Evolutionary conservation across 2,329 filamentous ascomycete genomes (phyloP), one percentile per base, ranked within the genome.

Genomic region (Mariannaea sp.): DNA sequence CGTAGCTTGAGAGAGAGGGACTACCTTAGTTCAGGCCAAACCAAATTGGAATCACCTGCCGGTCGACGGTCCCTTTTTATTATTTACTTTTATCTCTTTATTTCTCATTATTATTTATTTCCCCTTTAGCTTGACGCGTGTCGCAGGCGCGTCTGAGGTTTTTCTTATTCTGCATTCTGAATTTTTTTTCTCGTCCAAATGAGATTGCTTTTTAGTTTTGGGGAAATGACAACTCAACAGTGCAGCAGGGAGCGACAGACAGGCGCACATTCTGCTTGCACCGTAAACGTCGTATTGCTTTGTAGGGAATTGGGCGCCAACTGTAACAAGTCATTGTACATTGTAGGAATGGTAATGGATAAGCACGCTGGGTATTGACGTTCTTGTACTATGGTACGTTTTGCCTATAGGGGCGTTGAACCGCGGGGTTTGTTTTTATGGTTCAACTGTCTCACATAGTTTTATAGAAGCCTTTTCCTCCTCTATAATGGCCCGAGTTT

Each of bases 341-440:
- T 32, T 17, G 17, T 10, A 24, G 27, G 9, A 49, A 35, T 26
- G 27, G 20, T 27, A 40, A 36, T 41, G 27, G 20, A 26, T 41
- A 27, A 12, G 26, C 26, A 27, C 26, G 26, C n/a, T n/a, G n/a
- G n/a, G n/a, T n/a, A n/a, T n/a, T n/a, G n/a, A n/a, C n/a, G n/a
- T n/a, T n/a, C n/a, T n/a, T n/a, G n/a, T n/a, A n/a, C n/a, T n/a
- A n/a, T n/a, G n/a, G n/a, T n/a, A n/a, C n/a, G n/a, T n/a, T n/a
- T n/a, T n/a, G n/a, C n/a, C n/a, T n/a, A n/a, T n/a, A n/a, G n/a
- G n/a, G n/a, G n/a, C 22, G 22, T 20, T 32, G 53, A 44, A 56
- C 43, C 43, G 58, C 53, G 49, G 49, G 54, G 51, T 61, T 57
- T 49, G 45, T 57, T 24, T 59, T 55, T 8, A 24, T 24, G 22